Evolutionary conservation across 352 stramenopile genomes (phyloP).

Genomic region (Phytophthora hybrid): DNA sequence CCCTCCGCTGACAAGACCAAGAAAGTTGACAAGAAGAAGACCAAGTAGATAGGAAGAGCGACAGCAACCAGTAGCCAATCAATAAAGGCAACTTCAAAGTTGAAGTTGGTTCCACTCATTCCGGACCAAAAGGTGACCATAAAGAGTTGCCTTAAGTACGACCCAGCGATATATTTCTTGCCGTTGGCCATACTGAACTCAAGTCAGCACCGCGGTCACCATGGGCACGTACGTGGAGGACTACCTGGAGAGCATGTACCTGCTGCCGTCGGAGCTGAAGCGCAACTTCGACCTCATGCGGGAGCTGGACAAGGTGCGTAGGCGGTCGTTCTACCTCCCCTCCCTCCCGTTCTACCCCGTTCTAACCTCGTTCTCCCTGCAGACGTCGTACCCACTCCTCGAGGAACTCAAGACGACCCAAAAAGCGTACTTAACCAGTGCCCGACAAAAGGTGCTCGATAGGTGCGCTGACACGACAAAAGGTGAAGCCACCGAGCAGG

Average conservation of each 20-base stretch:
- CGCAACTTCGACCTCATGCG: constrained; percentile 92
- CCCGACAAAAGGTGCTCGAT: constrained; percentile 69
- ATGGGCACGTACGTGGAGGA: constrained; percentile 92
- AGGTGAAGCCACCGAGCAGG: constrained; percentile 65
- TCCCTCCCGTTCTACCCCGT: constrained; percentile 4
- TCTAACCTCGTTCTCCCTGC: not conserved
- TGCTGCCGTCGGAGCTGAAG: constrained; percentile 91
- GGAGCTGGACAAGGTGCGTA: constrained; percentile 82
- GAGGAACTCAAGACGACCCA: constrained; percentile 78
- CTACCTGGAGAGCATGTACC: constrained; percentile 91
- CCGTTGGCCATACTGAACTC: constrained; percentile 12
- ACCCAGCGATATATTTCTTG: not conserved
- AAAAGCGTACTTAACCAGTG: constrained; percentile 65
- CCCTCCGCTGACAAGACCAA: constrained; percentile 27
- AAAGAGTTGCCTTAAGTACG: not conserved
- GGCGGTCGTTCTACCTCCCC: not conserved
- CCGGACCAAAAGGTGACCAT: not conserved
- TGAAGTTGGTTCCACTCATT: constrained; percentile 9
- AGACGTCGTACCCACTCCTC: constrained; percentile 83
- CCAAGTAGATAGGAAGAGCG: constrained; percentile 16
- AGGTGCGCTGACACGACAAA: constrained; percentile 59
- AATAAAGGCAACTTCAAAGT: constrained; percentile 1
- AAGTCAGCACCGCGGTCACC: constrained; percentile 9
- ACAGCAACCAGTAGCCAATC: not conserved
- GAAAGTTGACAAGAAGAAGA: constrained; percentile 31